A percentile compares a stretch with the other conserved stretches of the same genome.
These are phyloP conservation scores for Exserohilum turcica DNA, from an alignment of 2,329 filamentous ascomycete genomes.

Conservation along the genomic window DNA sequence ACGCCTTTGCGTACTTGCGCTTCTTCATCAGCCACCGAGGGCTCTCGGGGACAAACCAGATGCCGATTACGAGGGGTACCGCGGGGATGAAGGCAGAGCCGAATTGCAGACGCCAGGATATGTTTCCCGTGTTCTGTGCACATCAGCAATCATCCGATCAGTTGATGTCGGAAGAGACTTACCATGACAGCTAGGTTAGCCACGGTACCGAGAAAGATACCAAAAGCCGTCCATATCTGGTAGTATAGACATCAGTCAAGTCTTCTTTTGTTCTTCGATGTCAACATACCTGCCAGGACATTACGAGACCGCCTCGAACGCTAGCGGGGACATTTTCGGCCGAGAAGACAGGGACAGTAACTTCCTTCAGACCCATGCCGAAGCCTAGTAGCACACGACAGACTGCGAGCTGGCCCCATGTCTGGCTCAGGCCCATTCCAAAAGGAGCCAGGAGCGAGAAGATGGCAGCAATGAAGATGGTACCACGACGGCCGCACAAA, in stretches of 20 bases:
- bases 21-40: constrained; percentile 51
- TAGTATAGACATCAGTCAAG: not conserved
- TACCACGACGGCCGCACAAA: constrained; percentile 37
- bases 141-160: not conserved
- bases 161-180: not conserved
- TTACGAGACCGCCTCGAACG: constrained; percentile 56
- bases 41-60: constrained; percentile 51
- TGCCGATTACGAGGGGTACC: constrained; percentile 45
- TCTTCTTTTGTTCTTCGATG: not conserved
- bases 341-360: constrained; percentile 53
- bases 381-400: constrained; percentile 47
- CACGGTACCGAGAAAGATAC: constrained; percentile 53
- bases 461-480: constrained; percentile 43
- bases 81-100: constrained; percentile 49
- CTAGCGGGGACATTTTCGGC: constrained; percentile 55
- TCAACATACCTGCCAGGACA: constrained; percentile 49
- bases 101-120: constrained; percentile 49
- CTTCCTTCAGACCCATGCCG: constrained; percentile 54
- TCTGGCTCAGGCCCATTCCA: constrained; percentile 44
- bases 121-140: constrained; percentile 36
- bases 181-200: constrained; percentile 49
- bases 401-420: constrained; percentile 48
- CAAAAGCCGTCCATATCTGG: constrained; percentile 49
- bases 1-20: constrained; percentile 46
- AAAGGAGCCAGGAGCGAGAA: constrained; percentile 45